Conservation (phyloP, 139 green algal genomes). For the Closterium sp. region DNA sequence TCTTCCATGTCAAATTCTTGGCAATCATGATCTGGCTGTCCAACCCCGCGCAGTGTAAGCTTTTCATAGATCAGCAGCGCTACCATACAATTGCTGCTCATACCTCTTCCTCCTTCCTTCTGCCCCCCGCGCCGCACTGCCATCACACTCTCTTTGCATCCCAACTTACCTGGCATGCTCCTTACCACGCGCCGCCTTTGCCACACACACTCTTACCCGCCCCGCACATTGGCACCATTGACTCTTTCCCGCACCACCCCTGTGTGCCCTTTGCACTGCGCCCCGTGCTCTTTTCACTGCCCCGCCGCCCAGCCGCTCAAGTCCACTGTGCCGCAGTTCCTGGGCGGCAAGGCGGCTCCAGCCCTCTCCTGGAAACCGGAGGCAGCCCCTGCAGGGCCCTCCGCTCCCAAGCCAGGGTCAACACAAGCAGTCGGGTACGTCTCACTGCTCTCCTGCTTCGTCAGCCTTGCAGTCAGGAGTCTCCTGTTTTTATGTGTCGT, state of each 20-base stretch:
- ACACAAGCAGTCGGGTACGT: not conserved
- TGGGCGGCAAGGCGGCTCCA: not conserved
- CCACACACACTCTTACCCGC: not conserved
- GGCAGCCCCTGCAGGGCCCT: not conserved
- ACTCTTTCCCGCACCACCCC: not conserved
- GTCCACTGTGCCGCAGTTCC: not conserved
- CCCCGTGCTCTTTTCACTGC: not conserved
- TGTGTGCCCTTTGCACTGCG: not conserved
- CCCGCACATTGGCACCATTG: not conserved
- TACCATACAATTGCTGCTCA: not conserved
- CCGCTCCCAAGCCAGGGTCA: not conserved
- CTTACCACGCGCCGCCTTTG: no score
- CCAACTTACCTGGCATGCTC: not conserved
- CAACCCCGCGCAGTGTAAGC: not conserved
- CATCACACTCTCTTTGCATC: not conserved
- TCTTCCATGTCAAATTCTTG: not conserved
- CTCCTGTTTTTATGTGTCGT: not conserved
- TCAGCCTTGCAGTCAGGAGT: not conserved
- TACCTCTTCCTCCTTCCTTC: not conserved
- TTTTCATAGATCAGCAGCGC: not conserved
- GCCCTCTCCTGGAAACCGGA: slow-evolving; percentile 17
- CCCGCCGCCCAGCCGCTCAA: slow-evolving; percentile 5
- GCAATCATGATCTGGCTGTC: not conserved
- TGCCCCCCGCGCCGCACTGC: not conserved
- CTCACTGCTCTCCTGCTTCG: not conserved